Percentiles rank a stretch among this genome's conserved stretches.
Conservation (phyloP, 805 yeast genomes). For the Henningerozyma blattae region DNA sequence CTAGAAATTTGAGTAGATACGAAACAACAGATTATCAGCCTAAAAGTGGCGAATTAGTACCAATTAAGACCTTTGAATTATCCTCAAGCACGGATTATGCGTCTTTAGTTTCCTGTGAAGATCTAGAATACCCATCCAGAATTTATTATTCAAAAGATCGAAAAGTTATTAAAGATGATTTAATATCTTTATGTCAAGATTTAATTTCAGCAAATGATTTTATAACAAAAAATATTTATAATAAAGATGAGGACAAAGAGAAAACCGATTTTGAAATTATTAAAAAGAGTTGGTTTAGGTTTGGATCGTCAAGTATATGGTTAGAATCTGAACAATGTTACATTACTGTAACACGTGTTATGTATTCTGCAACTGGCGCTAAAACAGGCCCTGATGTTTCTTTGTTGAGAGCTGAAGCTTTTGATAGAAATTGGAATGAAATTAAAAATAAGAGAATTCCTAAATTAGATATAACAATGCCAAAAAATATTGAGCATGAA, state of each 20-base stretch:
- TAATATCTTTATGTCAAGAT: constrained; percentile 2
- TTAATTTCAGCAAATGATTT: constrained; percentile 1
- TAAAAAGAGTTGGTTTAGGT: constrained; percentile 29
- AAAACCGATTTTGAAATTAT: constrained; percentile 5
- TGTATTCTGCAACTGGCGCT: constrained; percentile 24
- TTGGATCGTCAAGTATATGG: constrained; percentile 43
- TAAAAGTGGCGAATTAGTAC: no score
- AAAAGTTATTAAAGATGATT: constrained; percentile 2
- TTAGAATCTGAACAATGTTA: constrained; percentile 38
- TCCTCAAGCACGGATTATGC: no score
- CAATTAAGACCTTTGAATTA: no score
- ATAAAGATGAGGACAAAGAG: constrained; percentile 3
- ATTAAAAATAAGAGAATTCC: constrained; percentile 26
- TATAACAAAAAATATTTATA: constrained; percentile 1
- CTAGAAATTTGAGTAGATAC: no score
- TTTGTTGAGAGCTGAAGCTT: constrained; percentile 33
- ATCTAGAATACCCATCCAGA: constrained; percentile 2
- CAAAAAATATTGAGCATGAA: constrained; percentile 15
- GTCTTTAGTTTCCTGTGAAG: constrained; percentile 5
- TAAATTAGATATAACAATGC: constrained; percentile 21
- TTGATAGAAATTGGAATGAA: constrained; percentile 36
- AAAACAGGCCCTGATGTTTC: constrained; percentile 29
- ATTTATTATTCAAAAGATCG: constrained; percentile 1
- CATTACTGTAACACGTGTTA: constrained; percentile 33
- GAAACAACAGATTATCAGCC: no score